phyloP scores from a whole-genome alignment of 805 yeast genomes.

The Hanseniaspora mollemarum region DNA sequence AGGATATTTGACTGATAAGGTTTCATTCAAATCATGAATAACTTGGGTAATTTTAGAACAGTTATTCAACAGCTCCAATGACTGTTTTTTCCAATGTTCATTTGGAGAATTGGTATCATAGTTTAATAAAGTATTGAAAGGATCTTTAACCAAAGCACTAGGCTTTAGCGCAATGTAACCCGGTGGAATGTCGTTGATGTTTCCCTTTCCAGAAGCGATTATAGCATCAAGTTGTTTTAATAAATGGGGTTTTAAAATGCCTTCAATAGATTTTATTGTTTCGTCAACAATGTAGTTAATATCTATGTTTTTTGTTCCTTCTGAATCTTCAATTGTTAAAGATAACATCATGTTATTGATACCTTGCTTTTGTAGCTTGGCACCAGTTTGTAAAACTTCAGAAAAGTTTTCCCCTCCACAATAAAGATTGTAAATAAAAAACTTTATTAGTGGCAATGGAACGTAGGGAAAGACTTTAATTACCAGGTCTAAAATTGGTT shows the following conservation, averaged over 20 bases:
- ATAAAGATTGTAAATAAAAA: conserved; percentile 68
- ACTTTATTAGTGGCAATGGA: conserved; percentile 60
- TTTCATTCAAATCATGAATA: conserved; percentile 42
- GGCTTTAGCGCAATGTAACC: conserved; percentile 92
- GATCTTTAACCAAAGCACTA: conserved; percentile 71
- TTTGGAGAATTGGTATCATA: conserved; percentile 32
- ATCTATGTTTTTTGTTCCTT: conserved; percentile 54
- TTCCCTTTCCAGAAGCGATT: conserved; percentile 27
- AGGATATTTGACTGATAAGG: conserved; percentile 43
- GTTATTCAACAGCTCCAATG: conserved; percentile 47
- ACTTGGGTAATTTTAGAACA: conserved; percentile 54
- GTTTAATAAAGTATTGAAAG: conserved; percentile 59
- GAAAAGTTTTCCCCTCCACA: conserved; percentile 77
- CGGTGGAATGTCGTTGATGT: conserved; percentile 64
- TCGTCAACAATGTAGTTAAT: conserved; percentile 49
- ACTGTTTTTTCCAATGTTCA: conserved; percentile 38
- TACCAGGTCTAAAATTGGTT: conserved; percentile 47
- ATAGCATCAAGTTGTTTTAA: conserved; percentile 38
- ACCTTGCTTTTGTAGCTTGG: conserved; percentile 54
- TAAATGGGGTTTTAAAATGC: conserved; percentile 64
- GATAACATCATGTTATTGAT: conserved; percentile 93
- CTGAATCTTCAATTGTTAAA: conserved; percentile 84
- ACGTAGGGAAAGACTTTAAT: conserved; percentile 60
- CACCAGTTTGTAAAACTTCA: conserved; percentile 64
- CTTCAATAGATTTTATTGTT: conserved; percentile 54